phyloP scores from a whole-genome alignment of 169 alveolate genomes.

The Toxoplasma gondii region DNA sequence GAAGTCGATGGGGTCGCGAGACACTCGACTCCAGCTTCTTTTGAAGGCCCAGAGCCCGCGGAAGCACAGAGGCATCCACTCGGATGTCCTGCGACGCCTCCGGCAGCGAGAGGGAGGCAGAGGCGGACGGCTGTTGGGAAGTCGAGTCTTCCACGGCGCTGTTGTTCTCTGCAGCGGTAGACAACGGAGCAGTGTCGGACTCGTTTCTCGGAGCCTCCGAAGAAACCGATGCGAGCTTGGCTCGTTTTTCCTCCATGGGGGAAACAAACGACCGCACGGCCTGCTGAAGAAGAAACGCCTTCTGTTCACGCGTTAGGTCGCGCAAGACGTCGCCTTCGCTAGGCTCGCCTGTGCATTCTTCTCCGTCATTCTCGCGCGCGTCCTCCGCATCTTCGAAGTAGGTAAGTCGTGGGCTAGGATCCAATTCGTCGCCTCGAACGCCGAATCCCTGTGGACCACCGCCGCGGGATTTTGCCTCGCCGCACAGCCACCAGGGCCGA shows the following conservation, averaged over 20 bases:
- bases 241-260: not conserved
- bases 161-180: too few species aligned
- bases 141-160: not conserved
- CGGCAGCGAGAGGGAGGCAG: not conserved
- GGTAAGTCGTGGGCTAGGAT: not conserved
- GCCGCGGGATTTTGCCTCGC: not conserved
- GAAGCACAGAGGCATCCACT: not conserved
- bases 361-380: too few species aligned
- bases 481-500: not conserved
- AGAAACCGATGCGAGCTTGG: not conserved
- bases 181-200: too few species aligned
- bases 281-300: not conserved
- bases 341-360: not conserved
- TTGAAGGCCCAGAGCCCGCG: not conserved
- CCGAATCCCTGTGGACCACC: not conserved
- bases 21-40: not conserved
- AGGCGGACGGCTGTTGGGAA: too few species aligned
- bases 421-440: too few species aligned
- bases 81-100: not conserved
- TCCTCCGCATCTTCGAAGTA: not conserved
- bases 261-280: not conserved
- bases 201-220: too few species aligned
- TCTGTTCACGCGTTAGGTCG: not conserved
- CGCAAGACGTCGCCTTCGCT: not conserved
- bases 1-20: not conserved